Evolutionary conservation across 2,329 filamentous ascomycete genomes (phyloP).

Genomic region (Calonectria hawksworthii): DNA sequence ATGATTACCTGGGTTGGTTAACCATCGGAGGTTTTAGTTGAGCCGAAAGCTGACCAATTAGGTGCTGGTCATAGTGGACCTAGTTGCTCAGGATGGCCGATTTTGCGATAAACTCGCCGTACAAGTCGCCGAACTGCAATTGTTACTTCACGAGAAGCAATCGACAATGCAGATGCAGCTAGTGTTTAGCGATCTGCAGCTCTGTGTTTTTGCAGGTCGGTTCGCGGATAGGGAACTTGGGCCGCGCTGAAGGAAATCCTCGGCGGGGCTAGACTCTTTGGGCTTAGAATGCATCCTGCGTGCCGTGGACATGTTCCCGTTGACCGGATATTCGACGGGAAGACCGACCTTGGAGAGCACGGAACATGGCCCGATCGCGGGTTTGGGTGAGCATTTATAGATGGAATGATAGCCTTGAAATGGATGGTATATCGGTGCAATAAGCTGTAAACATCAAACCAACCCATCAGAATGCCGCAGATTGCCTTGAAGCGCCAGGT

Average conservation of each 20-base stretch:
- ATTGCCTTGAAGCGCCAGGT: constrained; percentile 35
- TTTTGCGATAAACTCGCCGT: neutral
- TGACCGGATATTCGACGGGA: constrained; percentile 8
- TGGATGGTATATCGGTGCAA: neutral
- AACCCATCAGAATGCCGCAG: constrained; percentile 29
- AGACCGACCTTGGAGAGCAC: neutral
- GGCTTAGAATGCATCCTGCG: neutral
- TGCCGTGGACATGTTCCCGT: neutral
- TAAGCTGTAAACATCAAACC: too few species aligned
- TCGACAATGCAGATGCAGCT: neutral
- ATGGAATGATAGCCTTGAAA: neutral
- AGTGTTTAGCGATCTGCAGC: neutral
- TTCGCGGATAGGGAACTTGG: neutral
- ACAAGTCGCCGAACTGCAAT: neutral
- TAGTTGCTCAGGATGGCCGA: neutral
- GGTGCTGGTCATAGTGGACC: neutral
- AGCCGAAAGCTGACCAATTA: neutral
- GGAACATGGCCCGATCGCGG: neutral
- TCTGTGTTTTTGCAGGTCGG: neutral
- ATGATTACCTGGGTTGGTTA: neutral
- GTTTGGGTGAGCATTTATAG: neutral
- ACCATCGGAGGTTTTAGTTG: neutral
- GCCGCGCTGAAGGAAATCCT: neutral
- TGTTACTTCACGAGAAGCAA: neutral
- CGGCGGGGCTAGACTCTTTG: constrained; percentile 19